These are phyloP conservation scores for Discostella stelligera DNA, from an alignment of 352 stramenopile species.

Conservation along the genomic window DNA sequence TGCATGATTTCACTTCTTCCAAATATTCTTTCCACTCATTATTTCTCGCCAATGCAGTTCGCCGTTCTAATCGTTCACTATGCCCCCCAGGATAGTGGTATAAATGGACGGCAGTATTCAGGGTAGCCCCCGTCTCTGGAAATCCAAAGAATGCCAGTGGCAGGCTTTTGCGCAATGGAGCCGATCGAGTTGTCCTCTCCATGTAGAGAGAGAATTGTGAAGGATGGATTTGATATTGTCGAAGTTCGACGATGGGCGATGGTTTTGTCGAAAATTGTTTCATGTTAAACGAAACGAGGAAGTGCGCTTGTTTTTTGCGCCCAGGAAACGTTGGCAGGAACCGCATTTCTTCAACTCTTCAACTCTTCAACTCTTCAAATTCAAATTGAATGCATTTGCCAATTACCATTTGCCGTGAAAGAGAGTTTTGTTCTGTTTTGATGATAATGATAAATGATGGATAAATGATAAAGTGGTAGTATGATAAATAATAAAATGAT, in stretches of 20 bases:
- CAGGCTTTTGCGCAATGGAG: constrained; percentile 25
- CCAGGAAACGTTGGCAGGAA: not conserved
- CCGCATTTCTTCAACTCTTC: too few species aligned
- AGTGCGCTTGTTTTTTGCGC: not conserved
- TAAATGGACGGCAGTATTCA: constrained; percentile 57
- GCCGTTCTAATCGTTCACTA: constrained; percentile 41
- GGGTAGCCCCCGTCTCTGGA: constrained; percentile 62
- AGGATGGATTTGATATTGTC: constrained; percentile 58
- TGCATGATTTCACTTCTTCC: constrained; percentile 26
- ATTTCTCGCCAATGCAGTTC: constrained; percentile 25
- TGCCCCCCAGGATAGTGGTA: constrained; percentile 68
- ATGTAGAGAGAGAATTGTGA: constrained; percentile 23
- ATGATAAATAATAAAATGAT: too few species aligned
- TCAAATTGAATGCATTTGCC: too few species aligned
- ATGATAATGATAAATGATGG: too few species aligned
- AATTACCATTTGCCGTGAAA: too few species aligned
- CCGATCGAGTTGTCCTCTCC: constrained; percentile 24
- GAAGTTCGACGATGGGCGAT: constrained; percentile 53
- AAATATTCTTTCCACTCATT: constrained; percentile 52
- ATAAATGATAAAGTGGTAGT: too few species aligned
- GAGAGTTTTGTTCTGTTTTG: too few species aligned
- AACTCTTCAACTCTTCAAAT: constrained; percentile 1
- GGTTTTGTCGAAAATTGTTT: too few species aligned
- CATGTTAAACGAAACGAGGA: not conserved
- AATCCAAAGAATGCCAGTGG: constrained; percentile 56